Evolutionary conservation across 768 basidiomycete species (phyloP).

Genomic region (Boletus rufocinnamomeus): DNA sequence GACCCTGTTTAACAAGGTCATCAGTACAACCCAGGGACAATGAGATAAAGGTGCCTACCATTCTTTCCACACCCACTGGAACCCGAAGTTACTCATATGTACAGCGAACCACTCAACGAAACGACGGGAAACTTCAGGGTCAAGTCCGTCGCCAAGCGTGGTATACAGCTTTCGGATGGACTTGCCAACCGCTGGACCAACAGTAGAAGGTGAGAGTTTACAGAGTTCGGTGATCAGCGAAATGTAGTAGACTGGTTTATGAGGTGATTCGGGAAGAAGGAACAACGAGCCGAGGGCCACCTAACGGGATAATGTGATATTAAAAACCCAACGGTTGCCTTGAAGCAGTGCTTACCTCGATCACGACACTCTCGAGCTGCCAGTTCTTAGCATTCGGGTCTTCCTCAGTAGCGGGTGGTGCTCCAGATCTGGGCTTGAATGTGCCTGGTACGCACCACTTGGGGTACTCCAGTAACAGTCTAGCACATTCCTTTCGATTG

Average conservation of each 20-base stretch:
- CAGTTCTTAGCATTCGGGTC: constrained; percentile 65
- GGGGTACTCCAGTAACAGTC: constrained; percentile 81
- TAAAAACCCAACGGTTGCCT: background rate
- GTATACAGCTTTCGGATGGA: constrained; percentile 86
- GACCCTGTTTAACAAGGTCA: constrained; percentile 54
- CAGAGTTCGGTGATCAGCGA: constrained; percentile 91
- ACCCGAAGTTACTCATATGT: constrained; percentile 97
- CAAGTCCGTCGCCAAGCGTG: constrained; percentile 80
- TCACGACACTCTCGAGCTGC: constrained; percentile 85
- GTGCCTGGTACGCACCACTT: constrained; percentile 82
- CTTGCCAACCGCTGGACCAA: constrained; percentile 96
- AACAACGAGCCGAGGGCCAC: constrained; percentile 74
- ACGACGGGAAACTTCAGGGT: constrained; percentile 77
- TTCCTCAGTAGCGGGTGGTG: constrained; percentile 49
- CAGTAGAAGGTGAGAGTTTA: constrained; percentile 88
- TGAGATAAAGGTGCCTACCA: constrained; percentile 56
- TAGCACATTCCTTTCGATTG: constrained; percentile 93
- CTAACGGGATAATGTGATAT: constrained; percentile 38
- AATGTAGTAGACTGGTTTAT: constrained; percentile 84
- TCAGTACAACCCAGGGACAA: background rate
- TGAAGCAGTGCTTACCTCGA: constrained; percentile 59
- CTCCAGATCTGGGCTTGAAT: constrained; percentile 77
- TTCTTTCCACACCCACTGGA: constrained; percentile 99
- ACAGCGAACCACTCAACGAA: constrained; percentile 95
- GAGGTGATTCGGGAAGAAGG: constrained; percentile 72